Conservation (phyloP, 2,329 filamentous ascomycete genomes). For the Colletotrichum sidae region DNA sequence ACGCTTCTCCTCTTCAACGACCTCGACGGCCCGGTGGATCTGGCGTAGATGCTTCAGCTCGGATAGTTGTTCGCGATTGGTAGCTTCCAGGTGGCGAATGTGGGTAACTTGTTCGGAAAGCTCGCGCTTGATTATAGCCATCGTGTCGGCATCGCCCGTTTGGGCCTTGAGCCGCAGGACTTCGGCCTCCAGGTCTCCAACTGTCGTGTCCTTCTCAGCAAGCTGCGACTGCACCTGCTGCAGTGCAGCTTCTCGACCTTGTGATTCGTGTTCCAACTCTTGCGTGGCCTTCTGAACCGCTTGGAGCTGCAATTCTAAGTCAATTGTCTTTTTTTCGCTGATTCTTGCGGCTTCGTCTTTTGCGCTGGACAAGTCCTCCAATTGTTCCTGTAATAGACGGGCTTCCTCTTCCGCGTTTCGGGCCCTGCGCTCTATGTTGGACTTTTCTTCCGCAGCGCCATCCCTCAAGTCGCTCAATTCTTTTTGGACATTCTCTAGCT, state of each 20-base stretch:
- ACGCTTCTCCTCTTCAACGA: constrained; percentile 96
- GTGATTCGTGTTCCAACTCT: constrained; percentile 70
- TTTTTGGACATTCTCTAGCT: constrained; percentile 60
- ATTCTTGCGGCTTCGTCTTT: constrained; percentile 78
- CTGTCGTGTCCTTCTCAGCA: constrained; percentile 74
- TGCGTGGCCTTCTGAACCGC: constrained; percentile 61
- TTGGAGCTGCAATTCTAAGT: constrained; percentile 64
- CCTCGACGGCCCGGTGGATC: constrained; percentile 85
- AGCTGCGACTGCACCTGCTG: constrained; percentile 75
- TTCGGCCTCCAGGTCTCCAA: constrained; percentile 83
- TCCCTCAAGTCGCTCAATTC: constrained; percentile 67
- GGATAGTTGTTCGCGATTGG: constrained; percentile 80
- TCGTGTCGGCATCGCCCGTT: constrained; percentile 86
- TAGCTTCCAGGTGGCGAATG: constrained; percentile 84
- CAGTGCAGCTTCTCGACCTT: constrained; percentile 66
- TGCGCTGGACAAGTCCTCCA: constrained; percentile 74
- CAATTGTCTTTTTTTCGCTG: constrained; percentile 64
- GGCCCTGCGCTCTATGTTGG: constrained; percentile 75
- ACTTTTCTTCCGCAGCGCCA: constrained; percentile 65
- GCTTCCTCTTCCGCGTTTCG: constrained; percentile 80
- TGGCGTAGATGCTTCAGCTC: constrained; percentile 88
- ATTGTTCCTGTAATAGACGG: constrained; percentile 80
- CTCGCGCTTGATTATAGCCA: constrained; percentile 87
- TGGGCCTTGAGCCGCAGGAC: constrained; percentile 87
- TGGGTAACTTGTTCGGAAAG: constrained; percentile 93